Evolutionary conservation across 306 rosid species (phyloP).

Genomic region (Cucumis sativus): Cucumber_9930_V3 NC_026655.2:5095501-5096000

Average conservation of each 20-base stretch:
- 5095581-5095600: background rate
- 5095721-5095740: conserved; percentile 89
- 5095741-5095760: conserved; percentile 61
- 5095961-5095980: conserved; percentile 98
- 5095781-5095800: conserved; percentile 10
- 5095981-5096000: conserved; percentile 65
- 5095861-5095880: conserved; percentile 71
- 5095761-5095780: conserved; percentile 60
- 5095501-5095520: conserved; percentile 89
- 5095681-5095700: conserved; percentile 91
- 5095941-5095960: conserved; percentile 92
- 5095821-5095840: background rate
- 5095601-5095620: background rate
- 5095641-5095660: conserved; percentile 93
- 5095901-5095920: conserved; percentile 57
- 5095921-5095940: conserved; percentile 96
- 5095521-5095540: conserved; percentile 60
- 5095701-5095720: conserved; percentile 86
- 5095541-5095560: conserved; percentile 18
- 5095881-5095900: conserved; percentile 80
- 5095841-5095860: background rate
- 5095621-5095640: conserved; percentile 9
- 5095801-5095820: background rate
- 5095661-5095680: conserved; percentile 96
- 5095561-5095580: background rate